Evolutionary conservation across 164 flowering plant species (phyloP), one percentile per base, ranked within the genome.

Genomic region (Santalum album): DNA sequence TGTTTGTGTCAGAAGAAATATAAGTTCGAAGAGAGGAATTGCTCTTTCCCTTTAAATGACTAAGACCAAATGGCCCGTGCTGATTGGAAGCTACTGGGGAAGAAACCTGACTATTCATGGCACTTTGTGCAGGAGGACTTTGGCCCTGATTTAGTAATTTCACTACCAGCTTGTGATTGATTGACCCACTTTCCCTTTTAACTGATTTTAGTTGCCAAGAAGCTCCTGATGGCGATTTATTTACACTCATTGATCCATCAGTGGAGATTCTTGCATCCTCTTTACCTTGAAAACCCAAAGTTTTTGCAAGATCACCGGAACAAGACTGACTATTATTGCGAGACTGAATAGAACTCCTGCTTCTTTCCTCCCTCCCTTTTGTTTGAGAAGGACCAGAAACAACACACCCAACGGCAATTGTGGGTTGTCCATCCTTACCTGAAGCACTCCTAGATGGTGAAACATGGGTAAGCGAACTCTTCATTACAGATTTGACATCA

Each of bases 261-360:
- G 82, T 74, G 0, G 90, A 76, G 60, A 84, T 85, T 69, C 81
- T 78, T 0, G 76, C 79, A 68, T 90, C 95, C 61, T 90, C 95
- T 70, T 76, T 83, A 46, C 68, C 72, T 18, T 78, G 74, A 26
- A 65, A 69, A 43, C 60, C 77, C 53, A 63, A 70, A 24, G 65
- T 58, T 63, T 78, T 86, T 23, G 72, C 78, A 71, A 72, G 84
- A 55, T 83, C 96, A 63, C 86, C 75, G 1, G 87, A 81, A 69
- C 75, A 74, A 38, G 96, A 81, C 45, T 82, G 98, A 70, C 95
- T 4, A 16, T 9, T 38, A 38, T 38, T 38, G 17, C 14, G 42
- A 38, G 42, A 38, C 2, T 38, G 42, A 70, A 92, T 80, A 39
- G 96, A 89, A 56, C 90, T 79, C 59, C 80, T 67, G 59, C 74